Evolutionary conservation across 1,139 yeast genomes (phyloP).

Genomic region (Scheffersomyces quercinus): DNA sequence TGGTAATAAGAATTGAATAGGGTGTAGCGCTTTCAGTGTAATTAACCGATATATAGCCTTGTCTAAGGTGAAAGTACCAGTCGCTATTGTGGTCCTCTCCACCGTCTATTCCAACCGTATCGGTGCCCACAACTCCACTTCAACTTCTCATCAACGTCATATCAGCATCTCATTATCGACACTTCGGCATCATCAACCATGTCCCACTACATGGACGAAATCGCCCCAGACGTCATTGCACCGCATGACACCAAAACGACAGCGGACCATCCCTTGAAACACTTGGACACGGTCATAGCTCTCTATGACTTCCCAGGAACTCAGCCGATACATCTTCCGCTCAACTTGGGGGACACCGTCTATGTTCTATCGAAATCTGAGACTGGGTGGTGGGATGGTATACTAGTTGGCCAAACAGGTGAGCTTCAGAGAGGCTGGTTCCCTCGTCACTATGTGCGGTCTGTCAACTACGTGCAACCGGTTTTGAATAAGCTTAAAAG

Average conservation of each 20-base stretch:
- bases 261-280: slow-evolving; percentile 31
- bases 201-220: slow-evolving; percentile 29
- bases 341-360: slow-evolving; percentile 51
- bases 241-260: slow-evolving; percentile 25
- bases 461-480: slow-evolving; percentile 50
- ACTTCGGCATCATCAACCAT: slow-evolving; percentile 2
- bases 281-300: slow-evolving; percentile 53
- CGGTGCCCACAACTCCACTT: no score
- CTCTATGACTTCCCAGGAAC: slow-evolving; percentile 52
- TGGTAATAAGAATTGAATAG: no score
- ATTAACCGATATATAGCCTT: no score
- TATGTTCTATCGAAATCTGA: slow-evolving; percentile 54
- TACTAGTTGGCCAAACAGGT: slow-evolving; percentile 41
- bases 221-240: slow-evolving; percentile 41
- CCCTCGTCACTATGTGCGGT: slow-evolving; percentile 59
- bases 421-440: slow-evolving; percentile 70
- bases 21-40: no score
- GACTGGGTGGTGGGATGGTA: slow-evolving; percentile 81
- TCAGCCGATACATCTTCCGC: slow-evolving; percentile 46
- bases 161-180: no score
- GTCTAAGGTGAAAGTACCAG: no score
- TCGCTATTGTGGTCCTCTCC: no score
- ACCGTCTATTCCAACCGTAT: no score
- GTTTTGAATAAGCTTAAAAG: slow-evolving; percentile 40
- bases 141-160: no score